These are phyloP conservation scores for Yamadazyma sp. DNA, from an alignment of 1,139 yeast genomes.

Conservation along the genomic window DNA sequence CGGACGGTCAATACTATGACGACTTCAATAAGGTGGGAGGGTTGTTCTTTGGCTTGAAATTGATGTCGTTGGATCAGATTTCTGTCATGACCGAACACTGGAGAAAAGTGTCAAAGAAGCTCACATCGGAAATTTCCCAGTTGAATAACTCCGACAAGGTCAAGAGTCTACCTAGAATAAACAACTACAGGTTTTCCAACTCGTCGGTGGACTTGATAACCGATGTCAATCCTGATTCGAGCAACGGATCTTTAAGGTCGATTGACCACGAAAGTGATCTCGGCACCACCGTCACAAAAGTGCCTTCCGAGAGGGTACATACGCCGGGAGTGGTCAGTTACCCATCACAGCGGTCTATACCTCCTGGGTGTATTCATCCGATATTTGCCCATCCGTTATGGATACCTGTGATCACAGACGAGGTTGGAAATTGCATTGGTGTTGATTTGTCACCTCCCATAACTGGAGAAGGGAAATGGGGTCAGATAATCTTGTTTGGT, in stretches of 20 bases:
- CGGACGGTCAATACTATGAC: constrained; percentile 65
- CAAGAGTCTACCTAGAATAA: constrained; percentile 26
- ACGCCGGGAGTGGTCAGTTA: constrained; percentile 16
- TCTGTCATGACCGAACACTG: constrained; percentile 64
- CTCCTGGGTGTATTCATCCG: constrained; percentile 68
- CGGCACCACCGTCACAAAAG: constrained; percentile 5
- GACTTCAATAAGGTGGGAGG: constrained; percentile 56
- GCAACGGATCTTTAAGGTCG: constrained; percentile 6
- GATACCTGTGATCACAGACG: constrained; percentile 89
- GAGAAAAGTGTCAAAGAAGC: constrained; percentile 59
- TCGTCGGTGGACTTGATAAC: constrained; percentile 13
- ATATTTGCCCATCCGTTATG: constrained; percentile 84
- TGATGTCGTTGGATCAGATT: constrained; percentile 66
- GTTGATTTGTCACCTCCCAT: constrained; percentile 85
- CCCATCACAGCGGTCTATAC: constrained; percentile 71
- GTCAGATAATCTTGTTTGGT: constrained; percentile 86
- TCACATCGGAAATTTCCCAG: constrained; percentile 32
- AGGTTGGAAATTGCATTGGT: constrained; percentile 87
- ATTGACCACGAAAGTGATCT: constrained; percentile 5
- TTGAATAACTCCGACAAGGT: constrained; percentile 20
- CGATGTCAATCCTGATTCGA: constrained; percentile 8
- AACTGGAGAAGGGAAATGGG: constrained; percentile 58
- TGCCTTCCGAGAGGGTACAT: background rate
- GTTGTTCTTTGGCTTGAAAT: constrained; percentile 58
- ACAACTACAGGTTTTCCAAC: constrained; percentile 15